Percentiles rank a stretch among this genome's conserved stretches.
Evolutionary conservation across 1,139 yeast species (phyloP).

Genomic region (Candida sanyaensis): DNA sequence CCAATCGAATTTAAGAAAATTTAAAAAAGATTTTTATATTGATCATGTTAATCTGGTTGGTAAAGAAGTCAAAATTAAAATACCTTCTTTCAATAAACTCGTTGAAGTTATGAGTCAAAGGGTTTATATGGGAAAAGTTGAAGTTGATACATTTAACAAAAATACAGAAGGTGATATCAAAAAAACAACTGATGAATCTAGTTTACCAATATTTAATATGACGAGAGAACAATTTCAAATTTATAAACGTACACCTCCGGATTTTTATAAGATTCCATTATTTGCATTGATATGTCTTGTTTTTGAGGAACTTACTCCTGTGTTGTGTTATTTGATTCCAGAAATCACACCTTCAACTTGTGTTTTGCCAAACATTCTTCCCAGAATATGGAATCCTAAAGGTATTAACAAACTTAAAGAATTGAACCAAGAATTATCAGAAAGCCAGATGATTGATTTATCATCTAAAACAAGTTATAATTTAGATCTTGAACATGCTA

Average conservation of each 20-base stretch:
- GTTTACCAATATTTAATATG: conserved; percentile 30
- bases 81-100: conserved; percentile 29
- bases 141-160: conserved; percentile 19
- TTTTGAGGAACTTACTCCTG: conserved; percentile 66
- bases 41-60: conserved; percentile 30
- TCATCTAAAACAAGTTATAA: conserved; percentile 46
- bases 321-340: conserved; percentile 60
- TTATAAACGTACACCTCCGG: conserved; percentile 57
- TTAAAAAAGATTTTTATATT: conserved; percentile 23
- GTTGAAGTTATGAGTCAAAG: conserved; percentile 37
- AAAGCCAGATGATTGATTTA: conserved; percentile 18
- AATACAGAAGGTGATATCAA: conserved; percentile 21
- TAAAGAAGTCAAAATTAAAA: conserved; percentile 21
- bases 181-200: conserved; percentile 16
- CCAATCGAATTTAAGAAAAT: conserved; percentile 24
- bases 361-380: conserved; percentile 52
- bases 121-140: conserved; percentile 34
- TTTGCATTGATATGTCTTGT: conserved; percentile 60
- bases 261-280: conserved; percentile 59
- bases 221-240: conserved; percentile 56
- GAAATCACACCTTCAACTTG: conserved; percentile 72
- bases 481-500: conserved; percentile 37
- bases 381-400: conserved; percentile 33
- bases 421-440: conserved; percentile 8
- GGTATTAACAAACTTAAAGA: conserved; percentile 11